Evolutionary conservation across 768 basidiomycete species (phyloP).

Genomic region (Suillus paluster): DNA sequence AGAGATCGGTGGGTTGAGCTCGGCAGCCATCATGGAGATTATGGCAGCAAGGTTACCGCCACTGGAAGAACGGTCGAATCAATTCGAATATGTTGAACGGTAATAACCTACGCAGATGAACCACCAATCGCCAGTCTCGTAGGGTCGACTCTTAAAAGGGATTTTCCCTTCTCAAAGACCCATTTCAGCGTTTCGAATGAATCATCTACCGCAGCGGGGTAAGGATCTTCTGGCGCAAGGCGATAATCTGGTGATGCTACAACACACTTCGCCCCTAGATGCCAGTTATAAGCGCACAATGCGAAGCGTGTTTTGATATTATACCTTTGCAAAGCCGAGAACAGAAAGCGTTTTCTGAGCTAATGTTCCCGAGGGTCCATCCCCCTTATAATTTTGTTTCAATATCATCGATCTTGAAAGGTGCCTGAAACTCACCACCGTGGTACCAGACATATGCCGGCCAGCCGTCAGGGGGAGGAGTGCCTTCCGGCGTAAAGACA

Average conservation of each 20-base stretch:
- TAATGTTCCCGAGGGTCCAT: conserved; percentile 75
- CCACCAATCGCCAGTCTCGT: conserved; percentile 69
- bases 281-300: conserved; percentile 1
- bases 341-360: conserved; percentile 62
- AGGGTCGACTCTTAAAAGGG: conserved; percentile 52
- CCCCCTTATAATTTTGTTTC: conserved; percentile 50
- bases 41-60: conserved; percentile 76
- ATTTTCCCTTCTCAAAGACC: conserved; percentile 44
- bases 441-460: conserved; percentile 77
- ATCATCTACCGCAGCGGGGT: conserved; percentile 39
- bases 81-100: neutral
- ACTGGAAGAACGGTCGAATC: conserved; percentile 38
- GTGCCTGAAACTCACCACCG: conserved; percentile 51
- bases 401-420: neutral
- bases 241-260: conserved; percentile 38
- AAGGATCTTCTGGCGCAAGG: conserved; percentile 38
- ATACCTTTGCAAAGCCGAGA: conserved; percentile 34
- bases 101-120: conserved; percentile 59
- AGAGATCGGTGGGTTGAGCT: conserved; percentile 51
- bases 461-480: conserved; percentile 62
- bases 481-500: conserved; percentile 60
- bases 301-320: neutral
- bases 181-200: conserved; percentile 41
- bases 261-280: conserved; percentile 36
- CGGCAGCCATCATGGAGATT: conserved; percentile 65